Percentiles rank a stretch among this genome's conserved stretches.
Evolutionary conservation across 2,329 filamentous ascomycete genomes (phyloP).

Genomic region (Arthrobotrys sphaeroides): DNA sequence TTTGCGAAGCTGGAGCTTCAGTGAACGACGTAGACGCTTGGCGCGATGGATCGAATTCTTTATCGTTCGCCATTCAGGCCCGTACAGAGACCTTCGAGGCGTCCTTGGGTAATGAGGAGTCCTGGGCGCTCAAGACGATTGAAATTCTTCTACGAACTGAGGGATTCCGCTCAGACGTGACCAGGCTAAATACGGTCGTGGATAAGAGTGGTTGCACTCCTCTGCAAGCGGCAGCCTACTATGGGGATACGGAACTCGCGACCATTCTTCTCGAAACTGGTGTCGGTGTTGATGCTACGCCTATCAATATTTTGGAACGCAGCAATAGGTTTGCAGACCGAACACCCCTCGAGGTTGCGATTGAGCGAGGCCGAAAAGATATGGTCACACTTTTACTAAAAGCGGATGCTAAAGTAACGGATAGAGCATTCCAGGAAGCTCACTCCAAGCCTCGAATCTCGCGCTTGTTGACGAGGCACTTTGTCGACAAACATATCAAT

Average conservation of each 20-base stretch:
- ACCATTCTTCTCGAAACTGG: not conserved
- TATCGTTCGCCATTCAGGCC: not conserved
- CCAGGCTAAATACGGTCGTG: too few species aligned
- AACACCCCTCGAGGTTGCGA: not conserved
- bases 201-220: not conserved
- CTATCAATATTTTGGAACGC: too few species aligned
- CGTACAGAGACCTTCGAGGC: not conserved
- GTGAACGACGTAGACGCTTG: not conserved
- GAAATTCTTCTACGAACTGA: not conserved
- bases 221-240: not conserved
- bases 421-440: not conserved
- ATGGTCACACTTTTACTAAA: not conserved
- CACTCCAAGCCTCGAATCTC: not conserved
- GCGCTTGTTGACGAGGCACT: not conserved
- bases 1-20: not conserved
- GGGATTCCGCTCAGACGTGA: too few species aligned
- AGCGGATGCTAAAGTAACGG: not conserved
- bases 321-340: not conserved
- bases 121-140: not conserved
- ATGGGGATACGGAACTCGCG: not conserved
- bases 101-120: not conserved
- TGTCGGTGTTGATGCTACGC: too few species aligned
- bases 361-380: not conserved
- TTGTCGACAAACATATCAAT: not conserved
- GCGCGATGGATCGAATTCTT: not conserved